phyloP scores from a whole-genome alignment of 768 basidiomycete genomes.

The Cystobasidium tubakii region DNA sequence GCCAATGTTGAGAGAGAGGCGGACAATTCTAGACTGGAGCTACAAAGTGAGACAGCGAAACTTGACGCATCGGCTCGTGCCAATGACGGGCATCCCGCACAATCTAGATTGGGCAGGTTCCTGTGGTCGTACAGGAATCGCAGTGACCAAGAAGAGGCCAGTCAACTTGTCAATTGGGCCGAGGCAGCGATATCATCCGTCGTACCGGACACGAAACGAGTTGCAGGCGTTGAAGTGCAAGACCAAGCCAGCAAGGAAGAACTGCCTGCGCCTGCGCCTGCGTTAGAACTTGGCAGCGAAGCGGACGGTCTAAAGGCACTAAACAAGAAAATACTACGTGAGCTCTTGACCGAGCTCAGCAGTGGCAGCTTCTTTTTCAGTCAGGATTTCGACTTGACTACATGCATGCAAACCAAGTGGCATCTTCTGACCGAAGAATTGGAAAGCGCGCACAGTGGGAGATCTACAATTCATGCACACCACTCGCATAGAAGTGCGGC shows the following conservation, averaged over 20 bases:
- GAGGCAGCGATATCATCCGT: background rate
- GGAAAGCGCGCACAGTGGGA: background rate
- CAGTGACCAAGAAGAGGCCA: background rate
- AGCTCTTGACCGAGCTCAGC: constrained; percentile 11
- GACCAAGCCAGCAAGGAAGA: background rate
- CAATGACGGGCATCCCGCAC: background rate
- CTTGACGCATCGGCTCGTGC: too few relatives aligned
- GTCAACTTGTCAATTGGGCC: background rate
- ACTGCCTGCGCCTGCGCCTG: too few relatives aligned
- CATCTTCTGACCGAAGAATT: constrained; percentile 28
- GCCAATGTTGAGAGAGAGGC: background rate
- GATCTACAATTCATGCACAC: background rate
- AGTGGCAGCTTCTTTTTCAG: constrained; percentile 13
- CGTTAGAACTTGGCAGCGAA: background rate
- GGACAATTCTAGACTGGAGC: background rate
- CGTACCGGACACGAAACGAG: background rate
- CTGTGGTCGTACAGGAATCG: background rate
- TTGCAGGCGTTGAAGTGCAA: background rate
- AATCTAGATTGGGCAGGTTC: background rate
- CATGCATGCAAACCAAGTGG: constrained; percentile 6
- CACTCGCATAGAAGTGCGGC: background rate
- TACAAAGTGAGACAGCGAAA: too few relatives aligned
- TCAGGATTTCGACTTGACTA: constrained; percentile 32
- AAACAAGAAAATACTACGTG: constrained; percentile 44
- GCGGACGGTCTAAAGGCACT: constrained; percentile 22